A percentile compares a stretch with the other conserved stretches of the same genome.
Evolutionary conservation across 345 rosid genomes (phyloP).

Genomic region (Populus ilicifolia): DNA sequence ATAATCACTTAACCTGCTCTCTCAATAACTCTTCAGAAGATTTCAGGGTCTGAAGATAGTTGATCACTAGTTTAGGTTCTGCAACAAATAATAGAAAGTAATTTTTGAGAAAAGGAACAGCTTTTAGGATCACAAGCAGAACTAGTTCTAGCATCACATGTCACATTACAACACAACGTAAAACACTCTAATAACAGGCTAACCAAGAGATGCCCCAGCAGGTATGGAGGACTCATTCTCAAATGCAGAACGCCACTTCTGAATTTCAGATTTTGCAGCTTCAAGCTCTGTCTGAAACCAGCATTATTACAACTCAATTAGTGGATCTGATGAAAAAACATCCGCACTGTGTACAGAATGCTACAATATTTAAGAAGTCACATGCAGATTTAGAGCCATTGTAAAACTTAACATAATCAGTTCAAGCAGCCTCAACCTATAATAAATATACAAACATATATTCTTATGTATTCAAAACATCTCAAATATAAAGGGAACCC

Average conservation of each 20-base stretch:
- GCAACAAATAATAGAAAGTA: conserved; percentile 28
- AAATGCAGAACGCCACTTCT: conserved; percentile 83
- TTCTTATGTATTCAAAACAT: no score
- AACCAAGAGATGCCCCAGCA: conserved; percentile 71
- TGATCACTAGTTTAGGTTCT: conserved; percentile 71
- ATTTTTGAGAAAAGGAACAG: neutral
- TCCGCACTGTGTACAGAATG: neutral
- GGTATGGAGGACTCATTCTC: conserved; percentile 65
- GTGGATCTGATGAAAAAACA: neutral
- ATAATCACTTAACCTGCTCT: conserved; percentile 66
- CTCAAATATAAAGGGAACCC: no score
- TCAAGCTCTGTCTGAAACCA: conserved; percentile 62
- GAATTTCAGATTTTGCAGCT: conserved; percentile 69
- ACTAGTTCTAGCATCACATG: conserved; percentile 1
- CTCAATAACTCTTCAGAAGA: conserved; percentile 76
- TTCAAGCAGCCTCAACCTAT: no score
- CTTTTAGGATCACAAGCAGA: conserved; percentile 4
- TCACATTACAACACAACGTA: conserved; percentile 1
- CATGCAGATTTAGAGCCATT: no score
- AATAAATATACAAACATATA: no score
- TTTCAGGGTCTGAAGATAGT: conserved; percentile 71
- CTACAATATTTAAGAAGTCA: neutral
- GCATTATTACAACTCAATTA: neutral
- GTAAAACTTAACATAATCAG: no score
- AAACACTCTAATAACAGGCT: conserved; percentile 26